Evolutionary conservation across 805 yeast species (phyloP).

Genomic region (Kodamaea jinghongensis): DNA sequence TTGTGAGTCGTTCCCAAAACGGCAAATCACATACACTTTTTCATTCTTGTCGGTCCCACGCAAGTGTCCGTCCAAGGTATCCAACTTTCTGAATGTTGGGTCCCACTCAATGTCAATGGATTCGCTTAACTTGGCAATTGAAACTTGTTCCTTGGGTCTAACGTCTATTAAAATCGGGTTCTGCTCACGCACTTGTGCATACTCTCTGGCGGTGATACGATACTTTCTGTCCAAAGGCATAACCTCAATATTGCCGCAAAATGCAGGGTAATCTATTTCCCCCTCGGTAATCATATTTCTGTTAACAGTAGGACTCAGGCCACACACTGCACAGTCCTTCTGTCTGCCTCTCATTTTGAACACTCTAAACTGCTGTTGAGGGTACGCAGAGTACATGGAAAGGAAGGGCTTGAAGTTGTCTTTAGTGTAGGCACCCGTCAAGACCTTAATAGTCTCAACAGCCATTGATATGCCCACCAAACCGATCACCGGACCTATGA

Average conservation of each 20-base stretch:
- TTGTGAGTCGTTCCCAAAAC: constrained; percentile 91
- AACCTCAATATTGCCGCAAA: constrained; percentile 65
- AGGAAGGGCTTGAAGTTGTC: constrained; percentile 67
- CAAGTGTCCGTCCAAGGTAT: constrained; percentile 19
- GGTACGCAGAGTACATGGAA: constrained; percentile 64
- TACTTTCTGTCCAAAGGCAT: constrained; percentile 43
- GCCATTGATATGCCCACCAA: constrained; percentile 88
- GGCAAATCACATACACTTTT: constrained; percentile 63
- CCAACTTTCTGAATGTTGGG: constrained; percentile 34
- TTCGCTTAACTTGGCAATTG: constrained; percentile 57
- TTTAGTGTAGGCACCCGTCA: constrained; percentile 50
- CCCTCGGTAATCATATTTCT: constrained; percentile 44
- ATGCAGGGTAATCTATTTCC: constrained; percentile 59
- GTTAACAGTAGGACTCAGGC: constrained; percentile 50
- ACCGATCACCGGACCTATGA: constrained; percentile 95
- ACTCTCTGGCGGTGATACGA: constrained; percentile 46
- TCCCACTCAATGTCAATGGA: constrained; percentile 66
- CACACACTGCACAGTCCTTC: constrained; percentile 61
- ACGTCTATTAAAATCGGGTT: constrained; percentile 62
- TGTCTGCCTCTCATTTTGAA: constrained; percentile 79
- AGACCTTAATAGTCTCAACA: constrained; percentile 74
- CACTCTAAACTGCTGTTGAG: constrained; percentile 60
- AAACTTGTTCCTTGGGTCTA: constrained; percentile 74
- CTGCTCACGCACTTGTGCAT: constrained; percentile 21
- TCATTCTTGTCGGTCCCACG: constrained; percentile 17